Evolutionary conservation across 441 rosid species (phyloP).

Genomic region (Pelargonium citronellum): DNA sequence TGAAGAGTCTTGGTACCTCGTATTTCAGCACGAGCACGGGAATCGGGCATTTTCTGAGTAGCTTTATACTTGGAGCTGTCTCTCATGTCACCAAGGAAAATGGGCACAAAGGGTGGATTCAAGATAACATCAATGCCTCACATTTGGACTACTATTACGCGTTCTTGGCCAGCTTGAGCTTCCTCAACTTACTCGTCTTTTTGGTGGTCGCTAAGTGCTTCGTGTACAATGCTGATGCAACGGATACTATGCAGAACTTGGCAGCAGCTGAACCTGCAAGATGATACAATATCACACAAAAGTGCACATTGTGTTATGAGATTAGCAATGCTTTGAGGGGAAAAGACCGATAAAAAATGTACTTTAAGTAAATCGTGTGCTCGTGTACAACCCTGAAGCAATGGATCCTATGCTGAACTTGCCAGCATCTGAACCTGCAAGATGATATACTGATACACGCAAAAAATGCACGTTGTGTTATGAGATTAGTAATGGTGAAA

Average conservation of each 20-base stretch:
- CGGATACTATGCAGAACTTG: slow-evolving; percentile 8
- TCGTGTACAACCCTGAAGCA: too few species aligned
- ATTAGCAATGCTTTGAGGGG: too few species aligned
- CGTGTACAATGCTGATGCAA: slow-evolving; percentile 29
- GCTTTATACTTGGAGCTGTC: slow-evolving; percentile 27
- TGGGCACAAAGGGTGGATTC: slow-evolving; percentile 33
- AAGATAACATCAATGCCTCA: slow-evolving; percentile 35
- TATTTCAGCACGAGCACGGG: slow-evolving; percentile 35
- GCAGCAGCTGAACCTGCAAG: too few species aligned
- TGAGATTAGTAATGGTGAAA: too few species aligned
- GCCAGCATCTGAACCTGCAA: too few species aligned
- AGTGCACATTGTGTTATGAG: too few species aligned
- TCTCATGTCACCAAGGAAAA: slow-evolving; percentile 24
- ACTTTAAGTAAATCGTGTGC: too few species aligned
- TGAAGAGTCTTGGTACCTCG: slow-evolving; percentile 41
- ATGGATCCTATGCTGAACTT: too few species aligned
- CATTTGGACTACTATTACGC: slow-evolving; percentile 36
- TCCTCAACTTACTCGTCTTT: slow-evolving; percentile 30
- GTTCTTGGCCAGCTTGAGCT: slow-evolving; percentile 27
- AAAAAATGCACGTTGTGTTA: too few species aligned
- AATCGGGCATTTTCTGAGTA: slow-evolving; percentile 36
- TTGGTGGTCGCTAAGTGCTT: slow-evolving; percentile 26
- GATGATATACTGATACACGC: too few species aligned
- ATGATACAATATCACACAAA: too few species aligned
- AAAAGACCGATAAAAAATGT: too few species aligned